Conservation (phyloP, 495 filamentous ascomycete genomes). For the Aspergillus sclerotioniger region DNA sequence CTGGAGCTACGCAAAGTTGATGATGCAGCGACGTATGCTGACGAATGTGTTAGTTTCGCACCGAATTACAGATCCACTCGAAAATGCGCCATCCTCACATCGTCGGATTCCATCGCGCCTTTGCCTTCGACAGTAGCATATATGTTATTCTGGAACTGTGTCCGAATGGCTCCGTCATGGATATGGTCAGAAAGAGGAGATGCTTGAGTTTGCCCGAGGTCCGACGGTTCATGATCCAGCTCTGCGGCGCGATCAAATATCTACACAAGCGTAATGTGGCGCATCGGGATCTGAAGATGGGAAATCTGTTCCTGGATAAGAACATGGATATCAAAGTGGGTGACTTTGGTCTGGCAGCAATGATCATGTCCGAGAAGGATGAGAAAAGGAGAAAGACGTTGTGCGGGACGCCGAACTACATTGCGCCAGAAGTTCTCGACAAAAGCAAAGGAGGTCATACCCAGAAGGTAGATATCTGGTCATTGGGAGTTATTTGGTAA, state of each 20-base stretch:
- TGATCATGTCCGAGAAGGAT: conserved; percentile 82
- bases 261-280: conserved; percentile 93
- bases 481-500: conserved; percentile 92
- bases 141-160: conserved; percentile 95
- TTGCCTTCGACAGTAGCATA: conserved; percentile 81
- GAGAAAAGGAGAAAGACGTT: conserved; percentile 83
- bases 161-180: conserved; percentile 95
- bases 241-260: conserved; percentile 94
- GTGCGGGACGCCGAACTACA: conserved; percentile 97
- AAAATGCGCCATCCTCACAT: conserved; percentile 95
- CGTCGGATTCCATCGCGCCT: conserved; percentile 91
- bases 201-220: conserved; percentile 88
- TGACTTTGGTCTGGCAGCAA: conserved; percentile 94
- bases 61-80: conserved; percentile 95
- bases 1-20: conserved; percentile 4
- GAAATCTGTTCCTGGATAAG: conserved; percentile 92
- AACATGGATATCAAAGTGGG: conserved; percentile 98
- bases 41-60: conserved; percentile 70
- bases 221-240: conserved; percentile 86
- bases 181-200: conserved; percentile 89
- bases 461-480: conserved; percentile 95
- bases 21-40: conserved; percentile 8
- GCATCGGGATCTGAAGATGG: conserved; percentile 96
- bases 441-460: conserved; percentile 77
- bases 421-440: conserved; percentile 91